Base-by-base conservation (phyloP, 2,329 filamentous ascomycete species). In the Ophiostoma ips region DNA sequence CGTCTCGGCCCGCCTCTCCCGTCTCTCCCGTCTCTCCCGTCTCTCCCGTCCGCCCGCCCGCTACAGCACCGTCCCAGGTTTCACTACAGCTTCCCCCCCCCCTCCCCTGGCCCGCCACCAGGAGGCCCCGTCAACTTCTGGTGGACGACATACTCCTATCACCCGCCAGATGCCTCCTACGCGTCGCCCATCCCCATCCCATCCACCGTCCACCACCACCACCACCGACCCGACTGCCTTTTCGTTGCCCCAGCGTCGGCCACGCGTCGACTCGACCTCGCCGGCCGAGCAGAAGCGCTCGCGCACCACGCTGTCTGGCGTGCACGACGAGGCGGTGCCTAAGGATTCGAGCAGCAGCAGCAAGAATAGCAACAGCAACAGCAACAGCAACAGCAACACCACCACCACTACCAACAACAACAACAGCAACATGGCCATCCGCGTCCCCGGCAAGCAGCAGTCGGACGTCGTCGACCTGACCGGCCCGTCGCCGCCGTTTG, bases 221-320 rank as follows among this genome's bases (percentile, higher is more conserved):
- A 15, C 46, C 40, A 18, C 40, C 21, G 40, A 43, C 13, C 73
- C 64, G 2, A 87, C 49, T 38, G 9, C 28, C 21, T 37, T 44
- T n/a, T n/a, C 79, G 62, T 82, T 88, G 58, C 96, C 87, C 35
- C 77, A 75, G 34, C 57, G 61, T 24, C 52, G 61, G 35, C 59
- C 54, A 34, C 60, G 61, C 33, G 60, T 62, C 55, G 60, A 62
- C 55, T 62, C 61, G 13, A 58, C 55, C 47, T 53, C 53, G 33
- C 50, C 54, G 41, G 40, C 34, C 49, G 40, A 43, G 15, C 28
- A 24, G 21, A 43, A 43, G 30, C 40, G 40, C 8, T 43, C 40
- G 21, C 40, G 40, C 40, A 43, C 40, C 30, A 31, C 46, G 38
- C 19, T 40, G 13, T 46, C 43, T 38, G 50, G 24, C 24, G n/a